A percentile compares a stretch with the other conserved stretches of the same genome.
Conservation (phyloP, 2,329 filamentous ascomycete genomes). For the Aulographum hederae region DNA sequence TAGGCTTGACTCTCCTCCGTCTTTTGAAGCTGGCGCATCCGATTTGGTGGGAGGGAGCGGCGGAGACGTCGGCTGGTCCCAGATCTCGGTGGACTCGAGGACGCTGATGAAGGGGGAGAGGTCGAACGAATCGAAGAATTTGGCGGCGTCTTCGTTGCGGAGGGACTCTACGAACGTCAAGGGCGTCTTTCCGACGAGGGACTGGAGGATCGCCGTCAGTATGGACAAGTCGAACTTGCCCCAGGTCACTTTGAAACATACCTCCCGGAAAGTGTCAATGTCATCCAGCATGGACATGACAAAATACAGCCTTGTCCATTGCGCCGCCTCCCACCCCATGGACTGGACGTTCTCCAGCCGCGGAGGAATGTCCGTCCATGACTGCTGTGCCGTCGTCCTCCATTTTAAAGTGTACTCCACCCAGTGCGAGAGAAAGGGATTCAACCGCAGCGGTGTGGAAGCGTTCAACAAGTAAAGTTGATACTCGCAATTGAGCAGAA, state of each 20-base stretch:
- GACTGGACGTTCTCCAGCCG: too few species aligned
- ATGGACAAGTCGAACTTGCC: constrained; percentile 1
- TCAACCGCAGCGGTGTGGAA: constrained; percentile 13
- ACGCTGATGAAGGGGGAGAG: constrained; percentile 14
- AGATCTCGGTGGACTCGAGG: constrained; percentile 18
- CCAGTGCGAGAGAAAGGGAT: constrained; percentile 22
- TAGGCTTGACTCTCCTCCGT: constrained; percentile 2
- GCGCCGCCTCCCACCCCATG: too few species aligned
- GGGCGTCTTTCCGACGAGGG: constrained; percentile 6
- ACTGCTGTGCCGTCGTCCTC: too few species aligned
- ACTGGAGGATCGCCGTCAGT: constrained; percentile 6
- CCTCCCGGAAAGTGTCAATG: too few species aligned
- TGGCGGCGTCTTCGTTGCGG: constrained; percentile 4
- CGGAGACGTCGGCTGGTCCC: constrained; percentile 9
- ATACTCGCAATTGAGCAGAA: constrained; percentile 18
- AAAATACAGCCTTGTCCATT: too few species aligned
- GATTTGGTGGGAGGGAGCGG: not conserved
- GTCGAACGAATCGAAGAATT: constrained; percentile 12
- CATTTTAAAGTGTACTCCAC: too few species aligned
- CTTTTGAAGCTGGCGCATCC: not conserved
- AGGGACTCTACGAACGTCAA: constrained; percentile 8
- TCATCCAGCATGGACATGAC: too few species aligned
- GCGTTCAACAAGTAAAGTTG: constrained; percentile 15
- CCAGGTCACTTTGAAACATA: too few species aligned
- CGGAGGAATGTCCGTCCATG: too few species aligned